Percentiles rank a stretch among this genome's conserved stretches.
Conservation (phyloP, 345 rosid genomes). For the Gossypioides kirkii region DNA sequence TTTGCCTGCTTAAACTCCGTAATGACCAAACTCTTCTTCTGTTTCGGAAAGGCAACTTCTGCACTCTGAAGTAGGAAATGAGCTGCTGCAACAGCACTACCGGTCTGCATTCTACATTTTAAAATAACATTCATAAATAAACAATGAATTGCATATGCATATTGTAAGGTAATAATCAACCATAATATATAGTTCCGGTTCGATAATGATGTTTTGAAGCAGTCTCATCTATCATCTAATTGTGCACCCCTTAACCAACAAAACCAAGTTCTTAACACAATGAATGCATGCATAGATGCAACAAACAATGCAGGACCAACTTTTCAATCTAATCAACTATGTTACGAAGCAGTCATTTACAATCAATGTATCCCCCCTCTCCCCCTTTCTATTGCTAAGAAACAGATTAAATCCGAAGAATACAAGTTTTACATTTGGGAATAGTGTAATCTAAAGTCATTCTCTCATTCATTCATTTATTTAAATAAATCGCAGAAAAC, state of each 20-base stretch:
- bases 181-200: background rate
- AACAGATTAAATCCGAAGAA: background rate
- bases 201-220: background rate
- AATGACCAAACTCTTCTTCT: conserved; percentile 64
- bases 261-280: background rate
- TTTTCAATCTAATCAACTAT: background rate
- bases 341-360: background rate
- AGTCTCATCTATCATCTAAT: background rate
- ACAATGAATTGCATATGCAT: background rate
- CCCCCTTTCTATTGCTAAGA: background rate
- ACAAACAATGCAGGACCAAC: background rate
- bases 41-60: conserved; percentile 70
- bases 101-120: conserved; percentile 48
- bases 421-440: background rate
- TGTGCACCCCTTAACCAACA: background rate
- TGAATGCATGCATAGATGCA: background rate
- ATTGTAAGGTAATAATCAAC: background rate
- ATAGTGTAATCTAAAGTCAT: background rate
- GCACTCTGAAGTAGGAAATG: conserved; percentile 60
- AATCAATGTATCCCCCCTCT: background rate
- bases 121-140: background rate
- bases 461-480: background rate
- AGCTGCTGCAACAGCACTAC: conserved; percentile 62
- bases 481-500: too few relatives aligned
- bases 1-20: conserved; percentile 70